Base-by-base conservation (phyloP, 768 basidiomycete species). In the Ramaria sp. region DNA sequence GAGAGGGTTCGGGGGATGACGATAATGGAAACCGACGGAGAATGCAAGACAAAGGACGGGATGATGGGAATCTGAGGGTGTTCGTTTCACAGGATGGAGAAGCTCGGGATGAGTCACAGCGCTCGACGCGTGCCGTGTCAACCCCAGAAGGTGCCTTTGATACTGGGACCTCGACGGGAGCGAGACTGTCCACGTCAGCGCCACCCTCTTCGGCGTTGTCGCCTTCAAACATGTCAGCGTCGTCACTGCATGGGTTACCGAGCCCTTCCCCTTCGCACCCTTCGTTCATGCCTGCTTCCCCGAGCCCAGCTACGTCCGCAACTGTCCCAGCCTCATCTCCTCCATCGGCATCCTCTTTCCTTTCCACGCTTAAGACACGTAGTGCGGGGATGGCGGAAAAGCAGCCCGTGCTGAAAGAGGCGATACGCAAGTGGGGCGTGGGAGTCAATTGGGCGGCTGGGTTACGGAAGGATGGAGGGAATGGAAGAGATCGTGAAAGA, bases 381-480 rank as follows among this genome's bases (percentile, higher is more conserved):
- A 30, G 52, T 41, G 79, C 83, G 0, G 59, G 63, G 3, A 71
- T 69, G 22, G 72, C 71, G 2, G 93, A 94, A 66, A 94, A 91
- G 64, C 86, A 93, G 65, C 87, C 88, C 6, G 81, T 86, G 0
- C 88, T 92, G 12, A 87, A 85, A 64, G 94, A 96, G 63, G 78
- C 87, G 8, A 84, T 96, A 75, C 82, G 85, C 56, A 95, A 95
- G 65, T 95, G 91, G 91, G 83, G 91, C n/a, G 51, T 52, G 7
- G 44, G 44, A 22, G 83, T 82, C 25, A 89, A 81, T 56, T 93
- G 89, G 85, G 52, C 42, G 13, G 27, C 12, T 12, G 52, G 42
- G 64, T 64, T 5, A 64, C 65, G 43, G 9, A 54, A 54, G 25
- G 83, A 78, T 65, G 80, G 83, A 54, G 65, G 48, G 5, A 18